phyloP scores from a whole-genome alignment of 257 asterid species.

The Nicotiana tomentosiformis region DNA sequence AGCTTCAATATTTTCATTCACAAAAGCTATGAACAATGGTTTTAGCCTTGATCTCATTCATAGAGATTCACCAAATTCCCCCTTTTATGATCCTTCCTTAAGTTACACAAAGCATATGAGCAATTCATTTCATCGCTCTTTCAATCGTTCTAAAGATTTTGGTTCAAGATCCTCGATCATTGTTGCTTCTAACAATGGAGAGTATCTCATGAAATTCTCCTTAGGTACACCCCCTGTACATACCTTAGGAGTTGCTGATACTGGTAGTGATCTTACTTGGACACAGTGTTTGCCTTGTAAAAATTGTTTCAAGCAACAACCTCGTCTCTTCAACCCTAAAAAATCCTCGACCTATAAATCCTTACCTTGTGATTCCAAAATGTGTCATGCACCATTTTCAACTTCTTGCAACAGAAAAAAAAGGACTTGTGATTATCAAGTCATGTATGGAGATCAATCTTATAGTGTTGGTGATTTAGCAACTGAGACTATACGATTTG shows the following conservation, averaged over 20 bases:
- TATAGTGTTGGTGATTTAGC: constrained; percentile 41
- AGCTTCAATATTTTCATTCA: not conserved
- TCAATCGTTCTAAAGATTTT: constrained; percentile 20
- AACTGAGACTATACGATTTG: constrained; percentile 37
- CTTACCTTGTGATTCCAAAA: constrained; percentile 22
- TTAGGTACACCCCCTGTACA: constrained; percentile 51
- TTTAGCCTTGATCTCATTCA: constrained; percentile 55
- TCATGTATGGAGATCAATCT: constrained; percentile 38
- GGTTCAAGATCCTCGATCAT: constrained; percentile 11
- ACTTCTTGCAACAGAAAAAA: constrained; percentile 15
- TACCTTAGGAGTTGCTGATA: constrained; percentile 53
- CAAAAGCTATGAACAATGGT: constrained; percentile 33
- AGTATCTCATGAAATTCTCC: constrained; percentile 46
- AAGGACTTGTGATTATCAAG: constrained; percentile 21
- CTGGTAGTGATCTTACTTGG: constrained; percentile 61
- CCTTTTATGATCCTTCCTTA: constrained; percentile 22
- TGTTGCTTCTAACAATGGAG: constrained; percentile 36
- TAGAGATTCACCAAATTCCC: constrained; percentile 44
- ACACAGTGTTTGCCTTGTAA: constrained; percentile 56
- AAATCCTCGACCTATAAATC: constrained; percentile 22
- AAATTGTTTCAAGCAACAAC: constrained; percentile 34
- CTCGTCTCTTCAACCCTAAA: constrained; percentile 25
- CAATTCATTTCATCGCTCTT: constrained; percentile 40
- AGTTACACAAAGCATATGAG: constrained; percentile 13
- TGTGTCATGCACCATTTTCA: constrained; percentile 21